Conservation (phyloP, 306 rosid species). For the Luffa aegyptiaca region DNA sequence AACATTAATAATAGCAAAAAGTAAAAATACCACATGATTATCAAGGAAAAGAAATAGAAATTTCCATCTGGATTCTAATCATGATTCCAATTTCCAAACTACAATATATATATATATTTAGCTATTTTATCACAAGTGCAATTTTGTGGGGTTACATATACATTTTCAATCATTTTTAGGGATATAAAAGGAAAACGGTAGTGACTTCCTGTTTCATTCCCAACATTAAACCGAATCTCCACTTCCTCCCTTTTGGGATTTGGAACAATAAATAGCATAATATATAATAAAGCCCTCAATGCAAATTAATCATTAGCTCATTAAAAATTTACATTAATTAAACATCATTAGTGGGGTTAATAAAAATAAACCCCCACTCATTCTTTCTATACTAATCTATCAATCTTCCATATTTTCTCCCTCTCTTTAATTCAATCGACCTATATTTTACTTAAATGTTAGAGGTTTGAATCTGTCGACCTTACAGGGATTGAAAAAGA, state of each 20-base stretch:
- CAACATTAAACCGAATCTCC: not conserved
- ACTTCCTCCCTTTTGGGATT: not conserved
- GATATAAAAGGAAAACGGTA: not conserved
- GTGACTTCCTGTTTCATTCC: not conserved
- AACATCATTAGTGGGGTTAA: not conserved
- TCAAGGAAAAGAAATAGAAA: not conserved
- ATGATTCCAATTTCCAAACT: not conserved
- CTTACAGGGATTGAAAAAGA: too few species aligned
- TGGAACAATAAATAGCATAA: not conserved
- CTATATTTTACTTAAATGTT: too few species aligned
- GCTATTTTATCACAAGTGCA: not conserved
- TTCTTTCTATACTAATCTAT: too few species aligned
- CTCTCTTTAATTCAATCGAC: too few species aligned
- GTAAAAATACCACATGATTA: not conserved
- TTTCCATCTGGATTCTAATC: not conserved
- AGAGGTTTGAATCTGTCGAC: too few species aligned
- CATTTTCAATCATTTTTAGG: not conserved
- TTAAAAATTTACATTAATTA: not conserved
- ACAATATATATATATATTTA: not conserved
- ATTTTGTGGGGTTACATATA: not conserved
- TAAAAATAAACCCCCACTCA: not conserved
- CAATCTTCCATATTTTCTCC: too few species aligned
- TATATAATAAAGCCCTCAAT: not conserved
- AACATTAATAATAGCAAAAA: not conserved
- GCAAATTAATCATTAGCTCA: not conserved